Evolutionary conservation across 805 yeast species (phyloP).

Genomic region (Saccharomycopsis capsularis): DNA sequence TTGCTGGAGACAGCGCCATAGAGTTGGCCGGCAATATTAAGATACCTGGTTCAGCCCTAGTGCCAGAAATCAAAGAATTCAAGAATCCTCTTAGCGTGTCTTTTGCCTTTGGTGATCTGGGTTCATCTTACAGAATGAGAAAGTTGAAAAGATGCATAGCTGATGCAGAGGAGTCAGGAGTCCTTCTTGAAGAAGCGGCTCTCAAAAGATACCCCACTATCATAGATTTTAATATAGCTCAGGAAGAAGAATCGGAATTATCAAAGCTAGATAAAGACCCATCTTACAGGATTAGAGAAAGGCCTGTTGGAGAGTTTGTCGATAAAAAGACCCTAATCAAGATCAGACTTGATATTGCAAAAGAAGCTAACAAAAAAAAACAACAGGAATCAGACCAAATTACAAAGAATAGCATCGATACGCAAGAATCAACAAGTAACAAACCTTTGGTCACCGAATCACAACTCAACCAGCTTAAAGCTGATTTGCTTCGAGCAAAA

Average conservation of each 20-base stretch:
- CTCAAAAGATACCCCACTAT: constrained; percentile 4
- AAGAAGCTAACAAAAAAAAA: not conserved
- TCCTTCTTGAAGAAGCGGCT: not conserved
- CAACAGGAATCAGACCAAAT: not conserved
- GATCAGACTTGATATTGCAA: not conserved
- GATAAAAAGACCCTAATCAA: constrained; percentile 3
- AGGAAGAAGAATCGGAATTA: constrained; percentile 12
- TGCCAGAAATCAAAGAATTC: not conserved
- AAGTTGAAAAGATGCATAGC: constrained; percentile 3
- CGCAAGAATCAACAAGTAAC: not conserved
- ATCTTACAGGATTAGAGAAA: constrained; percentile 5
- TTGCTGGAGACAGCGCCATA: not conserved
- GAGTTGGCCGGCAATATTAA: too few relatives aligned
- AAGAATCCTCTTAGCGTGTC: constrained; percentile 1
- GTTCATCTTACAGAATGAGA: constrained; percentile 10
- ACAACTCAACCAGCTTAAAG: constrained; percentile 2
- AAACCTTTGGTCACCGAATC: not conserved
- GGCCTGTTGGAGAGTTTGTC: constrained; percentile 13
- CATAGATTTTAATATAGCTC: constrained; percentile 10
- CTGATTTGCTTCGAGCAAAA: constrained; percentile 1
- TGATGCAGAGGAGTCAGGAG: constrained; percentile 4
- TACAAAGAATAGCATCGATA: not conserved
- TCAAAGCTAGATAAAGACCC: constrained; percentile 5
- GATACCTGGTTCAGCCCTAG: too few relatives aligned
- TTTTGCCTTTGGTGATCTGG: constrained; percentile 12